Evolutionary conservation across 495 filamentous ascomycete genomes (phyloP), one percentile per base, ranked within the genome.

Genomic region (Penicillium angulare): DNA sequence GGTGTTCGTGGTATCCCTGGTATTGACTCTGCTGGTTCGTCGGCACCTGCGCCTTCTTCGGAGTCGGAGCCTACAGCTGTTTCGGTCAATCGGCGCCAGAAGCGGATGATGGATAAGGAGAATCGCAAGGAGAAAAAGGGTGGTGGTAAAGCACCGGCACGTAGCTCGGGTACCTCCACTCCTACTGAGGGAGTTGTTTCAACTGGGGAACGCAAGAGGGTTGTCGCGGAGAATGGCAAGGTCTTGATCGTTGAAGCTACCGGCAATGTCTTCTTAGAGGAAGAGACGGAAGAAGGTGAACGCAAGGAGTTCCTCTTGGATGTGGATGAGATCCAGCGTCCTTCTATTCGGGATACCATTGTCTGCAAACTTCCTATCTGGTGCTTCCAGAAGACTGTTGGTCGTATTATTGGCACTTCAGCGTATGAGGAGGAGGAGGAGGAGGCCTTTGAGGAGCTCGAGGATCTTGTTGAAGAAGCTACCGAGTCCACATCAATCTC

Each of bases 151-250:
- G 61, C 43, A 32, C 42, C 55, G 42, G 68, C 39, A 10, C 67
- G 66, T 49, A 56, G 55, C 18, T 69, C 75, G 12, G 81, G 79
- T 23, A 77, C 75, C 15, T 69, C 71, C 2, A 83, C 79, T 2
- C 73, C 73, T 8, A 74, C 73, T 4, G 79, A 79, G 35, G 20
- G 48, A 15, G 64, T 75, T 46, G 65, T 78, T 65, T 58, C 87
- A 53, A 58, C 79, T 53, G 89, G 90, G 2, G 74, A 86, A 32
- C 89, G 86, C 68, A 92, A 90, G 78, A 73, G 84, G 9, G 87
- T 97, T 16, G 80, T 90, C 21, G 92, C 91, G 2, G 87, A 95
- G 75, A 98, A 98, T 63, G 93, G 93, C 34, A 98, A 98, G 72
- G 78, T 93, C 0, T 67, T 97, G 32, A 86, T 98, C 52, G 93